Conservation (phyloP, 2,329 filamentous ascomycete species). For the Monilinia aucupariae region DNA sequence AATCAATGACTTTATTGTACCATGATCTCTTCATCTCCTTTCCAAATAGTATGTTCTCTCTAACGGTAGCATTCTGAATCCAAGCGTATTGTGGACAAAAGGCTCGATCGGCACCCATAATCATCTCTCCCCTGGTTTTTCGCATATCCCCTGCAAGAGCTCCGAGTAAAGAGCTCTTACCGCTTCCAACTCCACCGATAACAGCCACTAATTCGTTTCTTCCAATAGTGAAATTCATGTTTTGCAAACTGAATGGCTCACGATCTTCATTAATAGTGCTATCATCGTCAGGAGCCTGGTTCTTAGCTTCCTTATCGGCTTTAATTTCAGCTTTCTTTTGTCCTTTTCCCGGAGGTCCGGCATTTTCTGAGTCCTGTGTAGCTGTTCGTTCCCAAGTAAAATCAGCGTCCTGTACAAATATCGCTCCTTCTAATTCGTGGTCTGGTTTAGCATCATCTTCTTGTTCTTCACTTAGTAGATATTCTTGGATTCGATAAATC, state of each 20-base stretch:
- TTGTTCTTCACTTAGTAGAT: conserved; percentile 78
- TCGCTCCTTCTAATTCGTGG: conserved; percentile 57
- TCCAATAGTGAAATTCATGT: conserved; percentile 61
- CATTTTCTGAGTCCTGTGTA: conserved; percentile 46
- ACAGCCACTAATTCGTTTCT: conserved; percentile 74
- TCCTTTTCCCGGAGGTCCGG: conserved; percentile 48
- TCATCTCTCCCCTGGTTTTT: conserved; percentile 66
- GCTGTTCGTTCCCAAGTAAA: conserved; percentile 83
- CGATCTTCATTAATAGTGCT: conserved; percentile 50
- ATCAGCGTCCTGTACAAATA: conserved; percentile 65
- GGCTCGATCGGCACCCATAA: conserved; percentile 71
- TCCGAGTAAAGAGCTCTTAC: conserved; percentile 84
- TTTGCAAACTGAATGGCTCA: conserved; percentile 67
- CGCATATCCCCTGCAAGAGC: conserved; percentile 93
- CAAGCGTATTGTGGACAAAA: conserved; percentile 97
- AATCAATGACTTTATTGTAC: conserved; percentile 60
- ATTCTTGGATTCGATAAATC: conserved; percentile 79
- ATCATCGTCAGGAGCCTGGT: conserved; percentile 44
- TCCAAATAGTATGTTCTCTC: conserved; percentile 87
- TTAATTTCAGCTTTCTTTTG: conserved; percentile 42
- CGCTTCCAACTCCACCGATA: conserved; percentile 85
- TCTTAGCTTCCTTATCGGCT: conserved; percentile 40
- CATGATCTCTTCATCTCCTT: conserved; percentile 68
- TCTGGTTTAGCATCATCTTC: conserved; percentile 59
- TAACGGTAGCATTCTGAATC: conserved; percentile 89